A percentile compares a stretch with the other conserved stretches of the same genome.
phyloP scores from a whole-genome alignment of 805 yeast species.

The Saccharomycopsis selenospora region DNA sequence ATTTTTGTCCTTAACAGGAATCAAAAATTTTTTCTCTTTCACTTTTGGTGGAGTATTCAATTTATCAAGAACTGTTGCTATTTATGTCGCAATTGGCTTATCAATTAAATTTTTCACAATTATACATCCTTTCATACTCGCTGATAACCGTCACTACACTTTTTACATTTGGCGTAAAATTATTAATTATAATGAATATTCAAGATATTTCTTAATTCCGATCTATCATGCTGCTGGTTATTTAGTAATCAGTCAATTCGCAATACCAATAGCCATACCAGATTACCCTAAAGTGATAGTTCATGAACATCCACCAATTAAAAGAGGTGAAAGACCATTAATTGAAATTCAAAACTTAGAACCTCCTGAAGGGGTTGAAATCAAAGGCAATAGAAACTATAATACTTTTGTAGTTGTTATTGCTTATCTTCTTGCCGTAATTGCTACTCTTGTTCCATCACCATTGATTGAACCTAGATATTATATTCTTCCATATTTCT shows the following conservation, averaged over 20 bases:
- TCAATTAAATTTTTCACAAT: constrained; percentile 59
- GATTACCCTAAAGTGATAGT: background rate
- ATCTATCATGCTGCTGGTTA: constrained; percentile 56
- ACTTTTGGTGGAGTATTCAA: constrained; percentile 25
- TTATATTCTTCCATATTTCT: constrained; percentile 70
- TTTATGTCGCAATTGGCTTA: constrained; percentile 32
- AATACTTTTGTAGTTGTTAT: constrained; percentile 32
- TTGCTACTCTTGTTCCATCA: constrained; percentile 69
- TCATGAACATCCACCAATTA: background rate
- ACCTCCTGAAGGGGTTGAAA: background rate
- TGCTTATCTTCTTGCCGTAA: constrained; percentile 45
- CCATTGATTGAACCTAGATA: constrained; percentile 94
- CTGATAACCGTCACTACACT: constrained; percentile 91
- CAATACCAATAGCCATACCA: background rate
- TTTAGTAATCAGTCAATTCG: constrained; percentile 23
- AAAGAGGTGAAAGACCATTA: background rate
- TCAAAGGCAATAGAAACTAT: background rate
- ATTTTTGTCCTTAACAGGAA: constrained; percentile 44
- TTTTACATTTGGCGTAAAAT: constrained; percentile 76
- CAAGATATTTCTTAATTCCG: constrained; percentile 50
- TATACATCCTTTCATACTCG: constrained; percentile 83
- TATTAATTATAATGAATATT: constrained; percentile 41
- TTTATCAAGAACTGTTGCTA: constrained; percentile 11
- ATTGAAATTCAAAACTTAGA: background rate
- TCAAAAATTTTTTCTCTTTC: constrained; percentile 32